Evolutionary conservation across 257 asterid genomes (phyloP), one percentile per base, ranked within the genome.

Genomic region (Voacanga thouarsii): DNA sequence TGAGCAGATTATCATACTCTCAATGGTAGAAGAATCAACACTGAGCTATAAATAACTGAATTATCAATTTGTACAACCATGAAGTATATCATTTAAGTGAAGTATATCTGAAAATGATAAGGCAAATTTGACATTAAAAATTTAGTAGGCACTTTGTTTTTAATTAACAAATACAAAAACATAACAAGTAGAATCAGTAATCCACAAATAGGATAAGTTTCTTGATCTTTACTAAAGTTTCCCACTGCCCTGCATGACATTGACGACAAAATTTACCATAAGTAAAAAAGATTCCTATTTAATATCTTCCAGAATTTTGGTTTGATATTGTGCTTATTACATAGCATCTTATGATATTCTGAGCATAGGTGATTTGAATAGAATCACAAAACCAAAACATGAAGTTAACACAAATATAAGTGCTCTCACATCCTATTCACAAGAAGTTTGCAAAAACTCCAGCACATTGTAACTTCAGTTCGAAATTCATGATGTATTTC

Each of bases 1-100:
- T 50, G 77, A 84, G 77, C 75, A 75, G 50, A 50, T 65, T 69
- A 59, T 72, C 15, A 77, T 45, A 73, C 74, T 56, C 78, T 33
- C 57, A 75, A 16, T 24, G 44, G 5, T 68, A 23, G 30, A 39
- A 30, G 11, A 67, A 19, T 33, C 8, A 28, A 21, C 21, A 41
- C 51, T 47, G 12, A 9, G 21, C 56, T 15, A 28, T 28, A 2
- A 0, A 33, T 44, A 61, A 78, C 28, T 28, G 16, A 71, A 47
- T 26, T 57, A 33, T 72, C 39, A 70, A 37, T 12, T 7, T 45
- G 67, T n/a, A 55, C 56, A 69, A 15, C 41, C 59, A 56, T 18
- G 45, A 77, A 4, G 75, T 2, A 53, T 39, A 77, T n/a, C 68
- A 51, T 26, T 30, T 12, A 74, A 14, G 1, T 28, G 43, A 1